Percentiles rank a stretch among this genome's conserved stretches.
These are phyloP conservation scores for Taphrina wiesneri DNA, from an alignment of 1,139 yeast genomes.

Conservation along the genomic window DNA sequence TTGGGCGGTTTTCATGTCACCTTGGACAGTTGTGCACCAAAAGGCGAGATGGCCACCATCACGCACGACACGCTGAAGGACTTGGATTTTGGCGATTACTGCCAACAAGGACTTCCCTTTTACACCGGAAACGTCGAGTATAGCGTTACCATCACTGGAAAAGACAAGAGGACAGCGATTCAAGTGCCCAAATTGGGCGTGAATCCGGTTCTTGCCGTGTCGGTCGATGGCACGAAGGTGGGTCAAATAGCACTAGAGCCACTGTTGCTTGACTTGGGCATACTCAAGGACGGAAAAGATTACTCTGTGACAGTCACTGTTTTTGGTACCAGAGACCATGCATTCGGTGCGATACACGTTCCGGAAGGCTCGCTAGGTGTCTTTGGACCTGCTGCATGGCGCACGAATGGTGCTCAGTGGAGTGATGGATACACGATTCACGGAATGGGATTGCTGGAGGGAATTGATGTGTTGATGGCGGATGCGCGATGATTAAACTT, in stretches of 20 bases:
- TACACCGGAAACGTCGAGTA: conserved; percentile 27
- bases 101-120: conserved; percentile 22
- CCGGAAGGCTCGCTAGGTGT: conserved; percentile 27
- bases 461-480: conserved; percentile 15
- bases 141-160: not conserved
- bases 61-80: not conserved
- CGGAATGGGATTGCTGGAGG: conserved; percentile 18
- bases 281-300: not conserved
- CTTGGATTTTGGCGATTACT: conserved; percentile 7
- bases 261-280: not conserved
- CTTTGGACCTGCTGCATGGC: conserved; percentile 28
- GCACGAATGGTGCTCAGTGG: conserved; percentile 26
- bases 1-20: conserved; percentile 8
- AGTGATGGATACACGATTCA: conserved; percentile 24
- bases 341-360: conserved; percentile 35
- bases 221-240: not conserved
- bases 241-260: conserved; percentile 5
- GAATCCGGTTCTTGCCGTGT: conserved; percentile 20
- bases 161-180: not conserved
- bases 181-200: conserved; percentile 7
- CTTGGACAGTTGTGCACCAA: not conserved
- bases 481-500: not conserved
- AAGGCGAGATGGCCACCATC: conserved; percentile 16
- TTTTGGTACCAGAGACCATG: conserved; percentile 34
- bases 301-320: conserved; percentile 3